Base-by-base conservation (phyloP, 2,329 filamentous ascomycete species). In the Acephala macrosclerotiorum region DNA sequence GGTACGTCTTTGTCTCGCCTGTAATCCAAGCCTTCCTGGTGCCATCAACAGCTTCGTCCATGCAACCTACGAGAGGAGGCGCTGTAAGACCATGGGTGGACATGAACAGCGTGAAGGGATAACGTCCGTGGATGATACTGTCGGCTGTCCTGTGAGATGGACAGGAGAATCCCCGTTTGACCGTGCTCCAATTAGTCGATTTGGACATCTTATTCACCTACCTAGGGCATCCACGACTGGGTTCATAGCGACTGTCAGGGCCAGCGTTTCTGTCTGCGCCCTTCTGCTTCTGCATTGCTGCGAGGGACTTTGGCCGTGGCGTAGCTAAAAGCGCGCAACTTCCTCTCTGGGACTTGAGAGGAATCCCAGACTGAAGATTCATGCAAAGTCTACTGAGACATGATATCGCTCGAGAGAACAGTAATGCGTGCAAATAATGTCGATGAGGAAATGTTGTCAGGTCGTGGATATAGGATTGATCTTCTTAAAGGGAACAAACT, bases 301-400 rank as follows among this genome's bases (percentile, higher is more conserved):
- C 22, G 25, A 57, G n/a, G n/a, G n/a, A n/a, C n/a, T 2, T 38
- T 57, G 53, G 26, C 53, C 53, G 20, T 57, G 29, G 53, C 53
- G 53, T 18, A 57, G 29, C 53, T 16, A 55, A 55, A 57, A 57
- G 20, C 26, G 53, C 53, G 26, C 53, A 57, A 14, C 11, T 38
- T 57, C 53, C 26, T 38, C 38, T 36, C 29, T 38, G 20, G 42
- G n/a, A 47, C 42, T 18, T 18, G n/a, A 22, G 25, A 51, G 47
- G n/a, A 51, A 51, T 18, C 47, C 47, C 11, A 26, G 47, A 51
- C 20, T 33, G 38, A 4, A 16, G 12, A 42, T 51, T 51, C 20
- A 51, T 49, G 45, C 38, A 42, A 12, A 4, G 38, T n/a, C 47
- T 8, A 5, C 22, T 26, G 47, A 29, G 47, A 26, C 47, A 26